Base-by-base conservation (phyloP, 352 stramenopile genomes). In the Pythium insidiosum region DNA sequence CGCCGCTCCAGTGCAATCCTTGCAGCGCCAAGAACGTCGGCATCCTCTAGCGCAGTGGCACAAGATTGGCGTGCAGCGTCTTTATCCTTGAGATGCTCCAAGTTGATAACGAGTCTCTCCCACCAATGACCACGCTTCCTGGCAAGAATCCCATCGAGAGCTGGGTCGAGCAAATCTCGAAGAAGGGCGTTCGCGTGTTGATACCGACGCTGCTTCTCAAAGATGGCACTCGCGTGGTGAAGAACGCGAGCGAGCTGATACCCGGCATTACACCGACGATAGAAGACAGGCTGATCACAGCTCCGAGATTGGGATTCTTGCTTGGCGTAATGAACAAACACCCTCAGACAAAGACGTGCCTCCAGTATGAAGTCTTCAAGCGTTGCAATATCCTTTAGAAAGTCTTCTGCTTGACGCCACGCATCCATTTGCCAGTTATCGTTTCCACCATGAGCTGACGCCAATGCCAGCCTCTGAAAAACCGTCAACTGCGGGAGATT, bases 201-300 rank as follows among this genome's bases (percentile, higher is more conserved):
- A 47, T 93, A 88, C 53, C 76, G 78, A 0, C 75, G 66, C 36
- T 74, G 71, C 56, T 88, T 89, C 30, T 93, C 81, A 35, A 88
- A 93, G 12, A 90, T 20, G 0, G 35, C 41, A 20, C 76, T 73
- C 0, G 73, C 75, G 7, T 50, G 64, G 34, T 88, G 55, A 7
- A 93, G 50, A 9, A 73, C 58, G n/a, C 73, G 64, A 26, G 75
- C 65, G 3, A 90, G 47, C 37, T 82, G 70, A 35, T 92, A 87
- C 1, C 70, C 73, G 3, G 76, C 77, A 35, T 88, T 76, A 45
- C 63, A 89, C 30, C 73, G 83, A 21, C 56, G 53, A 19, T 80
- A 87, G 46, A 81, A 92, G 4, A 47, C 35, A 3, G 61, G 68
- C 6, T 10, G 24, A 11, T 61, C 23, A 1, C n/a, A n/a, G n/a